Base-by-base conservation (phyloP, 176 grass and related monocot genomes). In the Phoenix dactylifera region DNA sequence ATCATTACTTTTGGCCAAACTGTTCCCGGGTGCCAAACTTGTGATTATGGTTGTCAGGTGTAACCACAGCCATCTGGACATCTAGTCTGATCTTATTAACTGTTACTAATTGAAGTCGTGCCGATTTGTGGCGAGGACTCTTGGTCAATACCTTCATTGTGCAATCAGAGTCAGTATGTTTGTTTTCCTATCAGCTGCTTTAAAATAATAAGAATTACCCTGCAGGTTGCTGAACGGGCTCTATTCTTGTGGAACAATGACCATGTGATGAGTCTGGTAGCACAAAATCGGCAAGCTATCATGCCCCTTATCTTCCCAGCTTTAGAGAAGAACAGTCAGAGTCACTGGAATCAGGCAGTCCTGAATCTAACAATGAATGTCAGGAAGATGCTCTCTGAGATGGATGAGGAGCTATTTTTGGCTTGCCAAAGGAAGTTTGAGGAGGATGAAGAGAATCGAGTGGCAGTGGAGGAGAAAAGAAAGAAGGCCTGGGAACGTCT, bases 171-270 rank as follows among this genome's bases (percentile, higher is more conserved):
- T 44, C 10, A 10, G 12, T 9, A 44, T 44, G 35, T 44, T 44
- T 54, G 22, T 17, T 26, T 35, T 32, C 24, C 53, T 32, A 32
- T 26, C 6, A 18, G 26, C 12, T 51, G n/a, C 49, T 52, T 35
- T 22, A 51, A 61, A 62, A 52, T 6, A 19, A 39, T n/a, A 12
- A 3, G 0, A 65, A 65, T 39, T 59, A 54, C 20, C 23, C 76
- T 72, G 56, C 79, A 97, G 93, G 93, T 97, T 57, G 93, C 93
- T 26, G 93, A 97, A 74, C 83, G 87, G 35, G 84, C 93, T 17
- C 72, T 97, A 60, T 97, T 97, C 63, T 83, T 97, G 20, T 91
- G 84, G 81, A 92, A 97, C 67, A 97, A 92, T 52, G 81, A 97
- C 61, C 76, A 83, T 63, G 74, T 97, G 52, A 80, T 85, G 16